A percentile compares a stretch with the other conserved stretches of the same genome.
Evolutionary conservation across 2,329 filamentous ascomycete genomes (phyloP).

Genomic region (Xylariales sp.): DNA sequence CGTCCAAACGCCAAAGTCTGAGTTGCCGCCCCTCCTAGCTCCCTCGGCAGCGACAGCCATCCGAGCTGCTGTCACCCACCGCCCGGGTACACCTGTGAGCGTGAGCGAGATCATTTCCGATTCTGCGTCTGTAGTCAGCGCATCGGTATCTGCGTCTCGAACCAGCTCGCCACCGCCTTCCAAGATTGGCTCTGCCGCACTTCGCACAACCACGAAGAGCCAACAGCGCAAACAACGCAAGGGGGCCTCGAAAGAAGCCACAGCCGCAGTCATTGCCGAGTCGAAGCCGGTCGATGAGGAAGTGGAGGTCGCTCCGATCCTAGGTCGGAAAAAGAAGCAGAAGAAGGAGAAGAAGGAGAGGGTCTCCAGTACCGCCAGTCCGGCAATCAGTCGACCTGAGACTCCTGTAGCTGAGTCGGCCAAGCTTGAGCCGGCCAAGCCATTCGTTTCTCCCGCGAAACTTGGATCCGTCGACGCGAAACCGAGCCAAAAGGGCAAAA

Average conservation of each 20-base stretch:
- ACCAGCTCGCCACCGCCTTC: constrained; percentile 66
- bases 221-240: constrained; percentile 73
- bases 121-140: constrained; percentile 68
- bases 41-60: constrained; percentile 25
- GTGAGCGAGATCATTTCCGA: constrained; percentile 73
- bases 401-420: constrained; percentile 25
- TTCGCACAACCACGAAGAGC: constrained; percentile 69
- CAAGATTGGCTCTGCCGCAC: constrained; percentile 63
- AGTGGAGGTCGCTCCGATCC: constrained; percentile 62
- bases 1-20: constrained; percentile 60
- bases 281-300: constrained; percentile 46
- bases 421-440: constrained; percentile 20
- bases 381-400: constrained; percentile 22
- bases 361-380: constrained; percentile 25
- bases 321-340: constrained; percentile 80
- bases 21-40: constrained; percentile 39
- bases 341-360: constrained; percentile 69
- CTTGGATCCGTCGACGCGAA: constrained; percentile 16
- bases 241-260: constrained; percentile 61
- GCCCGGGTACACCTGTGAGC: constrained; percentile 69
- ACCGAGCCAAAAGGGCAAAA: constrained; percentile 15
- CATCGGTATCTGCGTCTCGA: constrained; percentile 62
- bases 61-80: constrained; percentile 33
- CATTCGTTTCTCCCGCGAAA: constrained; percentile 21
- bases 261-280: constrained; percentile 49